A percentile compares a stretch with the other conserved stretches of the same genome.
Conservation (phyloP, 1,284 basidiomycete species). For the Boletus smithii region DNA sequence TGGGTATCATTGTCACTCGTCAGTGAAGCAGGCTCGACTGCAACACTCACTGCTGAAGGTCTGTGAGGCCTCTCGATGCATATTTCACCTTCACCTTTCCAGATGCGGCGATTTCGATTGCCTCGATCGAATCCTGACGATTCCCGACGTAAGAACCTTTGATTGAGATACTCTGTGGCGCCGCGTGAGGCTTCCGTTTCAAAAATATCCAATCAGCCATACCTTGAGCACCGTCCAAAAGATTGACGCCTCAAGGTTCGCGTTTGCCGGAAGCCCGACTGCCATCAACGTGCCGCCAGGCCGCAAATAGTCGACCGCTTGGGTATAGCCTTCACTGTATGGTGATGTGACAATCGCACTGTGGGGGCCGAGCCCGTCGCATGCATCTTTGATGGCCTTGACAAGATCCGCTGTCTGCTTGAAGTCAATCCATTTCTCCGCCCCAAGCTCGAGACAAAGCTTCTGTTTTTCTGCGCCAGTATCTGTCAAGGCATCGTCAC, state of each 20-base stretch:
- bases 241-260: conserved; percentile 61
- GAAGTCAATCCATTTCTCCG: conserved; percentile 81
- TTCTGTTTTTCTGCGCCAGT: conserved; percentile 74
- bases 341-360: conserved; percentile 69
- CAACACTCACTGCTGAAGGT: conserved; percentile 50
- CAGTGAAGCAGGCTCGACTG: neutral
- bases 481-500: conserved; percentile 37
- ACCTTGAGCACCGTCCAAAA: conserved; percentile 74
- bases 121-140: conserved; percentile 71
- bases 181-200: neutral
- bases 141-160: conserved; percentile 76
- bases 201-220: neutral
- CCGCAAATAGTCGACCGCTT: conserved; percentile 70
- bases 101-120: conserved; percentile 64
- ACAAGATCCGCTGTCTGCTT: conserved; percentile 59
- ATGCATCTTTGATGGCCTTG: conserved; percentile 57
- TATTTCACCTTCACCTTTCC: conserved; percentile 67
- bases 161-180: conserved; percentile 52
- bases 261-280: conserved; percentile 67
- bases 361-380: conserved; percentile 74
- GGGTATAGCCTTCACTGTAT: conserved; percentile 57
- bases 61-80: conserved; percentile 45
- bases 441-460: conserved; percentile 68
- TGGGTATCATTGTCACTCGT: conserved; percentile 11
- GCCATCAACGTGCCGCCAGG: conserved; percentile 66